Percentiles rank a stretch among this genome's conserved stretches.
phyloP scores from a whole-genome alignment of 1,284 basidiomycete genomes.

The Ustilago trichophora region DNA sequence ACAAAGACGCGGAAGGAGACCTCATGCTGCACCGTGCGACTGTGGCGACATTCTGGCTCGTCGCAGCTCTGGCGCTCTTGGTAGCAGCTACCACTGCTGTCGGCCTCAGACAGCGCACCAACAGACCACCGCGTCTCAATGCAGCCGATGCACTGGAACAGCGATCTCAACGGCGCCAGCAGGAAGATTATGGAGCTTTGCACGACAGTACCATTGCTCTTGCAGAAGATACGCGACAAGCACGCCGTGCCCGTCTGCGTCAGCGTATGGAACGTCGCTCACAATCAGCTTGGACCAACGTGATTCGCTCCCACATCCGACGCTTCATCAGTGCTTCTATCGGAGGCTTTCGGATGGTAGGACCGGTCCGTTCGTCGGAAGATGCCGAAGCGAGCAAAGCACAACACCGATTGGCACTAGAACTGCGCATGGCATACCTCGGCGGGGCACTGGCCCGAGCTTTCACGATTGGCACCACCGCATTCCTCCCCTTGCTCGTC shows the following conservation, averaged over 20 bases:
- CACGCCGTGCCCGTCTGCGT: constrained; percentile 31
- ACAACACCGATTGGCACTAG: constrained; percentile 12
- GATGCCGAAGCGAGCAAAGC: background rate
- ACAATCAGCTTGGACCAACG: constrained; percentile 14
- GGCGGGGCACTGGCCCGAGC: constrained; percentile 50
- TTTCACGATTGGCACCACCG: constrained; percentile 54
- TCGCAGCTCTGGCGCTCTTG: constrained; percentile 32
- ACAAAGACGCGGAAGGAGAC: constrained; percentile 7
- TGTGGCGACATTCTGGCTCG: constrained; percentile 36
- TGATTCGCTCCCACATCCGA: constrained; percentile 10
- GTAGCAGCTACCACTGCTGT: constrained; percentile 19
- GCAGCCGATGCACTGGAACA: background rate
- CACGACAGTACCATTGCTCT: constrained; percentile 32
- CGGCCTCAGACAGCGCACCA: constrained; percentile 8
- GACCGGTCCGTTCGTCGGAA: constrained; percentile 1
- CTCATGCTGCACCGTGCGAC: constrained; percentile 28
- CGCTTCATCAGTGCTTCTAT: constrained; percentile 11
- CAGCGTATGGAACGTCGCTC: constrained; percentile 15
- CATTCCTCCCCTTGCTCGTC: constrained; percentile 55
- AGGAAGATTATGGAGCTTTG: constrained; percentile 28
- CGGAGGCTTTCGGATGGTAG: constrained; percentile 33
- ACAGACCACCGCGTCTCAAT: background rate
- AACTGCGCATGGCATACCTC: constrained; percentile 50
- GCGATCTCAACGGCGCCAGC: constrained; percentile 3
- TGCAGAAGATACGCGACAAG: constrained; percentile 22